Conservation (phyloP, 1,284 basidiomycete genomes). For the Cystobasidium slooffiae region DNA sequence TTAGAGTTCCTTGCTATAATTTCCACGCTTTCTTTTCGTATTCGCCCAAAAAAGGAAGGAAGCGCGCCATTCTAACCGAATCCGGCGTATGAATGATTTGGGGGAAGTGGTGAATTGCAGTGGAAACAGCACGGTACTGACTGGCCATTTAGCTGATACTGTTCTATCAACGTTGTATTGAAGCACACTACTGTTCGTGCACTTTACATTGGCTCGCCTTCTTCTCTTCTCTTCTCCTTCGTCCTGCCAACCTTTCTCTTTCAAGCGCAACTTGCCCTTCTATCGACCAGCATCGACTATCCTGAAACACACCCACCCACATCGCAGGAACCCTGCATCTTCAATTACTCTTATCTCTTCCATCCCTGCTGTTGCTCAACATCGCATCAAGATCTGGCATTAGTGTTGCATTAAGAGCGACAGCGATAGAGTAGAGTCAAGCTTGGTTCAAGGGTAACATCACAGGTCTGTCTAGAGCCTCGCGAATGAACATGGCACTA, state of each 20-base stretch:
- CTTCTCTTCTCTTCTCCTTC: background rate
- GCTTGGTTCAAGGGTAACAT: background rate
- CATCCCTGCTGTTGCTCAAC: background rate
- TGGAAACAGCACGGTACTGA: background rate
- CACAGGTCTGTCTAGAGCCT: no score
- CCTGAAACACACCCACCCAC: background rate
- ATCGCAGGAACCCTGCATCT: background rate
- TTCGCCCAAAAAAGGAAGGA: slow-evolving; percentile 4
- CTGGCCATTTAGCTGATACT: no score
- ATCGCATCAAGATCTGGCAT: slow-evolving; percentile 10
- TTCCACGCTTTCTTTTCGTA: background rate
- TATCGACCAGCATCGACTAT: no score
- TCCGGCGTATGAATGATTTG: background rate
- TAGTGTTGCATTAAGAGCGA: slow-evolving; percentile 7
- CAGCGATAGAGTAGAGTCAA: background rate
- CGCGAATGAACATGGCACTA: slow-evolving; percentile 34
- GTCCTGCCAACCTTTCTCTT: no score
- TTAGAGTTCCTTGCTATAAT: background rate
- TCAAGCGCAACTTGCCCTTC: no score
- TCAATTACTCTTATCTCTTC: background rate
- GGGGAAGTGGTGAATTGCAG: background rate
- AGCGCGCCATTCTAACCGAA: slow-evolving; percentile 15
- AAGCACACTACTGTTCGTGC: background rate
- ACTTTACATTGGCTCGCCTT: background rate
- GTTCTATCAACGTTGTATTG: no score